phyloP scores from a whole-genome alignment of 1,284 basidiomycete genomes.

The Ganoderma meredithae region DNA sequence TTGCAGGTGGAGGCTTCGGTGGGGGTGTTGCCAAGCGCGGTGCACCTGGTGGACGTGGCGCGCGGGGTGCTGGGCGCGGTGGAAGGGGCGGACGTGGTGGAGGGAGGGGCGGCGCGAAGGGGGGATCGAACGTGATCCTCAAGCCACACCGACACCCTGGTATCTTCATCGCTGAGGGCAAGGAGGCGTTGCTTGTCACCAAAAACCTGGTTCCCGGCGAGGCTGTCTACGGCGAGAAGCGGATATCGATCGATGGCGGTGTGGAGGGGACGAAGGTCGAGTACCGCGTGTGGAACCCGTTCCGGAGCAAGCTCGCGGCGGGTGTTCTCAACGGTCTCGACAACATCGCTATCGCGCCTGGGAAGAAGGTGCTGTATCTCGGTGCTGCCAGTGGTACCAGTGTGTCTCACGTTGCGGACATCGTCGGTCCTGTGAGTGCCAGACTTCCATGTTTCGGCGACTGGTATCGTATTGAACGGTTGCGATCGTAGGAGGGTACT shows the following conservation, averaged over 20 bases:
- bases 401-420: conserved; percentile 98
- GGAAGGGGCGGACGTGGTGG: conserved; percentile 59
- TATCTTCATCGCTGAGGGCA: conserved; percentile 93
- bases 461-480: conserved; percentile 11
- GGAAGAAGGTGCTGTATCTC: conserved; percentile 96
- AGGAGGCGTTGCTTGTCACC: conserved; percentile 97
- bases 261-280: conserved; percentile 91
- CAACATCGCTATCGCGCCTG: conserved; percentile 92
- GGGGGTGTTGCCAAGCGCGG: conserved; percentile 50
- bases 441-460: background rate
- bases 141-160: conserved; percentile 97
- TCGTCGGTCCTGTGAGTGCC: conserved; percentile 87
- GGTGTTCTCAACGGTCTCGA: conserved; percentile 97
- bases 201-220: conserved; percentile 98
- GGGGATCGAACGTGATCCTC: conserved; percentile 88
- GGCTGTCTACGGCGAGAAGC: conserved; percentile 98
- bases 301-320: conserved; percentile 96
- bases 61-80: conserved; percentile 55
- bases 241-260: conserved; percentile 84
- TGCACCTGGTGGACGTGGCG: conserved; percentile 42
- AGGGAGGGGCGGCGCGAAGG: conserved; percentile 71
- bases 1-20: conserved; percentile 46
- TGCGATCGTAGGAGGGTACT: conserved; percentile 78
- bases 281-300: conserved; percentile 99
- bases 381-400: conserved; percentile 97